Conservation (phyloP, 768 basidiomycete species). For the Exidia glandulosa region DNA sequence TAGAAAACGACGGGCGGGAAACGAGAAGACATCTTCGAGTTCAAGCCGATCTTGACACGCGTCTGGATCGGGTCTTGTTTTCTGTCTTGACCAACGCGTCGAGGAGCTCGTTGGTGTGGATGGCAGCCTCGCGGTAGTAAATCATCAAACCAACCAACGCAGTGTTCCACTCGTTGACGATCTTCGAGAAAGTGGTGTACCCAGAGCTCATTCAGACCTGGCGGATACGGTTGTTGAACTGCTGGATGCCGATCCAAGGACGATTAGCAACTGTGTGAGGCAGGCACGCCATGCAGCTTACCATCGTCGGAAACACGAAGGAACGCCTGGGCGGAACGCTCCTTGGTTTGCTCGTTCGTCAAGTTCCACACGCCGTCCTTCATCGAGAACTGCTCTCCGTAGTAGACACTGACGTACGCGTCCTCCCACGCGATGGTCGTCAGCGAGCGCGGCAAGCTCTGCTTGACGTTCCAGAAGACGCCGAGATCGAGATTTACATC, state of each 20-base stretch:
- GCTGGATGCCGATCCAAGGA: conserved; percentile 59
- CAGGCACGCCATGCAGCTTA: conserved; percentile 13
- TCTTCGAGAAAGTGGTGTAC: conserved; percentile 97
- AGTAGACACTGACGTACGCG: conserved; percentile 93
- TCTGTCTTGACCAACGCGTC: conserved; percentile 97
- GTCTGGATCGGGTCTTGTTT: conserved; percentile 99
- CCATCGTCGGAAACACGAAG: conserved; percentile 94
- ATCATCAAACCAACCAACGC: conserved; percentile 96
- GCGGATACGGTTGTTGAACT: conserved; percentile 95
- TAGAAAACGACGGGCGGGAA: conserved; percentile 97
- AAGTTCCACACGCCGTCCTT: conserved; percentile 96
- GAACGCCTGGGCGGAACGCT: conserved; percentile 96
- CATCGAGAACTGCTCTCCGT: conserved; percentile 93
- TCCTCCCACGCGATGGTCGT: conserved; percentile 99
- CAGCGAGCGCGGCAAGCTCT: conserved; percentile 85
- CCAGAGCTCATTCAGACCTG: conserved; percentile 98
- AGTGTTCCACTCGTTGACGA: conserved; percentile 97
- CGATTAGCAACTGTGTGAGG: conserved; percentile 4
- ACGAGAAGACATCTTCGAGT: conserved; percentile 99
- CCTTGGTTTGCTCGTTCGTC: conserved; percentile 94
- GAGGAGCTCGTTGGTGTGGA: conserved; percentile 92
- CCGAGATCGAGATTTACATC: conserved; percentile 97
- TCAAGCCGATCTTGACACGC: conserved; percentile 97
- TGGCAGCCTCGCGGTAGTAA: conserved; percentile 95
- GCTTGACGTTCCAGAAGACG: conserved; percentile 99